Evolutionary conservation across 495 filamentous ascomycete genomes (phyloP), one percentile per base, ranked within the genome.

Genomic region (Penicillium arizonense): DNA sequence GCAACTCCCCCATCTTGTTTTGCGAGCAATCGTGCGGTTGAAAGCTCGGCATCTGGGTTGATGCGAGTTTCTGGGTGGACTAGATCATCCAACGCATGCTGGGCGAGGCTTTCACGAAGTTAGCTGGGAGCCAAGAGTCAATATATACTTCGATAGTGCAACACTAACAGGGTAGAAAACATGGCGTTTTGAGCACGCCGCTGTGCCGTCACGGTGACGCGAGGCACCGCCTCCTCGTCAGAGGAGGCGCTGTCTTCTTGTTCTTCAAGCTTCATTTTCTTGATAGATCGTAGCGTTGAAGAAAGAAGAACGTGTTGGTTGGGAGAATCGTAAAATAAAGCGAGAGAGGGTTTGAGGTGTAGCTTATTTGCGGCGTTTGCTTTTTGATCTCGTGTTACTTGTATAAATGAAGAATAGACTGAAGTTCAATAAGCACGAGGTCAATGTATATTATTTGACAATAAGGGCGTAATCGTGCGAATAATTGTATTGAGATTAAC

Each of bases 121-220:
- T 60, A 48, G 55, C 56, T 32, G 3, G 9, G 16, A 34, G n/a
- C 56, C 16, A 35, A 18, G 23, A 36, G n/a, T 20, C 42, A n/a
- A 23, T 10, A 41, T 44, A 0, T 20, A 32, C 0, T 11, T 16
- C 14, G 8, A 24, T 18, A 36, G 8, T 44, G 5, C 13, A n/a
- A 32, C 43, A 69, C 76, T 53, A 26, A 82, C 78, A 79, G 75
- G 12, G 67, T 65, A 39, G 80, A 69, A 44, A 87, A 87, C 43
- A 74, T 70, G 7, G 74, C 72, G 50, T 80, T 78, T 36, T 85
- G 81, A 5, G 63, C 56, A 28, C 71, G 70, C 4, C 26, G 13
- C 5, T 30, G 28, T 9, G 28, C 28, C 76, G 75, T 20, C 72
- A 73, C 45, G 81, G 72, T 2, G 78, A 76, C 34, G 53, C 14